These are phyloP conservation scores for Aspergillus novoparasiticus DNA, from an alignment of 2,329 filamentous ascomycete genomes.

Conservation along the genomic window DNA sequence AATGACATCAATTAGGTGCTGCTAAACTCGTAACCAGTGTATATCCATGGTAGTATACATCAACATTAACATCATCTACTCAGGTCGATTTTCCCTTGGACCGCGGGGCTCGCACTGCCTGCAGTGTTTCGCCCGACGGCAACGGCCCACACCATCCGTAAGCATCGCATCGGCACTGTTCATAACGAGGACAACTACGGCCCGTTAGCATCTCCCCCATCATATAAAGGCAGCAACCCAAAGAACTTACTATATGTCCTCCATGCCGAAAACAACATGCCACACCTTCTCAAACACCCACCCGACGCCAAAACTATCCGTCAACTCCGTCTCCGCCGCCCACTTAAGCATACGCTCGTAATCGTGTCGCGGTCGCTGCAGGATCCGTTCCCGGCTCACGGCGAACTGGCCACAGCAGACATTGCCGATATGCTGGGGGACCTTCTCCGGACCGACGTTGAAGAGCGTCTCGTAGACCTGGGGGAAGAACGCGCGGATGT, in stretches of 20 bases:
- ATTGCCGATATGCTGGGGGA: slow-evolving; percentile 32
- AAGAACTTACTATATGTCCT: slow-evolving; percentile 27
- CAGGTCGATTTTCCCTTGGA: slow-evolving; percentile 9
- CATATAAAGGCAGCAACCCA: no score
- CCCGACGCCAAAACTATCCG: slow-evolving; percentile 33
- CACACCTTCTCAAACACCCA: slow-evolving; percentile 37
- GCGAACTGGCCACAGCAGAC: slow-evolving; percentile 41
- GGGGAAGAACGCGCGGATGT: slow-evolving; percentile 31
- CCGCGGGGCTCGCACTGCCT: slow-evolving; percentile 22
- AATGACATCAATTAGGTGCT: slow-evolving; percentile 4
- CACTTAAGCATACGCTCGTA: slow-evolving; percentile 38
- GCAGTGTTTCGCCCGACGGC: slow-evolving; percentile 30
- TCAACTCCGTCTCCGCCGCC: slow-evolving; percentile 32
- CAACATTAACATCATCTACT: slow-evolving; percentile 11
- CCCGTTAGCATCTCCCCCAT: not conserved
- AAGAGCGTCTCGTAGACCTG: slow-evolving; percentile 30
- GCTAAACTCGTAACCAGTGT: slow-evolving; percentile 3
- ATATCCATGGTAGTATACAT: slow-evolving; percentile 13
- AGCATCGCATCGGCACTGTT: slow-evolving; percentile 34
- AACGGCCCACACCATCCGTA: slow-evolving; percentile 36
- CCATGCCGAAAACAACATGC: slow-evolving; percentile 37
- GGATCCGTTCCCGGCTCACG: slow-evolving; percentile 34
- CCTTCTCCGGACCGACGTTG: slow-evolving; percentile 22
- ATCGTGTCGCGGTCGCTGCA: slow-evolving; percentile 27
- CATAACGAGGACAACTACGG: slow-evolving; percentile 29